A percentile compares a stretch with the other conserved stretches of the same genome.
phyloP scores from a whole-genome alignment of 768 basidiomycete species.

The Tricholoma sp. region DNA sequence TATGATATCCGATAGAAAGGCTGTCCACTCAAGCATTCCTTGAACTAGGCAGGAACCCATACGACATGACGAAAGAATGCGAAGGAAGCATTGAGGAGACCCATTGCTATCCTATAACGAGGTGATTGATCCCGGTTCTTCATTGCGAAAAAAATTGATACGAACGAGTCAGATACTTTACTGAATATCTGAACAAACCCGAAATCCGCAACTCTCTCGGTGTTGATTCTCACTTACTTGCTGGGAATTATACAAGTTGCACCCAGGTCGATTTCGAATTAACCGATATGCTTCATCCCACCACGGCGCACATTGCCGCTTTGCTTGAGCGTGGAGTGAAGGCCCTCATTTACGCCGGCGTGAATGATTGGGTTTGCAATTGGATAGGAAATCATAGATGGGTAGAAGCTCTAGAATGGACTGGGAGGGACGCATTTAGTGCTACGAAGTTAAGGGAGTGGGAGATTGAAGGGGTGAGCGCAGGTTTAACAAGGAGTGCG shows the following conservation, averaged over 20 bases:
- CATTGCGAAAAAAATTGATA: no score
- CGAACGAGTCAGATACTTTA: conserved; percentile 58
- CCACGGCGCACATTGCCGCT: conserved; percentile 54
- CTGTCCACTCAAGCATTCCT: not conserved
- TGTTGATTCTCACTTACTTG: conserved; percentile 52
- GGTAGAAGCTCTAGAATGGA: conserved; percentile 70
- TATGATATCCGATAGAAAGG: no score
- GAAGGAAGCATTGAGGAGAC: conserved; percentile 49
- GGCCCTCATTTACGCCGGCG: conserved; percentile 66
- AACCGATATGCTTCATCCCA: no score
- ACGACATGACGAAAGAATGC: conserved; percentile 66
- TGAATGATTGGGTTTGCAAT: conserved; percentile 74
- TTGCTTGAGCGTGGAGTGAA: conserved; percentile 70
- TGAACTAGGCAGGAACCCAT: conserved; percentile 44
- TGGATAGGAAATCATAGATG: conserved; percentile 72
- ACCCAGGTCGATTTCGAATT: no score
- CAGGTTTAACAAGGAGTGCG: conserved; percentile 31
- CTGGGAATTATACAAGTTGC: conserved; percentile 34
- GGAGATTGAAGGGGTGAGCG: conserved; percentile 44
- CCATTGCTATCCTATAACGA: conserved; percentile 56
- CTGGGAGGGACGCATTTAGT: conserved; percentile 43
- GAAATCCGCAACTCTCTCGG: conserved; percentile 53
- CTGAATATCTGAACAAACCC: conserved; percentile 56
- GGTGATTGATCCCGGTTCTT: conserved; percentile 12
- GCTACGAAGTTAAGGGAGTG: conserved; percentile 48